A percentile compares a stretch with the other conserved stretches of the same genome.
These are phyloP conservation scores for Isabelozyma gotoi DNA, from an alignment of 805 yeast species.

Conservation along the genomic window DNA sequence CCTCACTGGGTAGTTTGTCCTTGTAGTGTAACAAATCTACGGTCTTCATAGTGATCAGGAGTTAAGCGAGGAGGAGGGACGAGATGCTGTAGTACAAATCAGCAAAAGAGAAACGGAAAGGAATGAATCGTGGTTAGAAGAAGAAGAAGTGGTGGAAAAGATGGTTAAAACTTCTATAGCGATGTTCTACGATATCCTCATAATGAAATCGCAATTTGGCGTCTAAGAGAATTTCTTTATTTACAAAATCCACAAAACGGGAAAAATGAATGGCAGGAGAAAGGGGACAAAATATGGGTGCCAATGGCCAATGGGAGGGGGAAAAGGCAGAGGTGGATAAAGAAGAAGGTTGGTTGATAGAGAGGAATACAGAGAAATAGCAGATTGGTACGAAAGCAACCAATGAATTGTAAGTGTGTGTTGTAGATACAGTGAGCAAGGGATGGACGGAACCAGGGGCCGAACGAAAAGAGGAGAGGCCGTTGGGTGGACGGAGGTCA, in stretches of 20 bases:
- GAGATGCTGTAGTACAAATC: too few species aligned
- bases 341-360: not conserved
- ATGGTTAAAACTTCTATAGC: not conserved
- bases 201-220: not conserved
- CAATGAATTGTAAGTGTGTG: too few species aligned
- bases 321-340: not conserved
- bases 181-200: not conserved
- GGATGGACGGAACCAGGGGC: too few species aligned
- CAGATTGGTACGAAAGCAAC: too few species aligned
- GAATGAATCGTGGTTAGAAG: too few species aligned
- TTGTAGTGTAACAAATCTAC: slow-evolving; percentile 18
- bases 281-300: not conserved
- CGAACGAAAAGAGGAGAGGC: too few species aligned
- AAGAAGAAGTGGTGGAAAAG: not conserved
- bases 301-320: too few species aligned
- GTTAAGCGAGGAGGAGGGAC: too few species aligned
- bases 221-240: not conserved
- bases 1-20: slow-evolving; percentile 21
- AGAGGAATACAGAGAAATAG: not conserved
- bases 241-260: not conserved
- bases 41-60: slow-evolving; percentile 23
- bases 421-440: too few species aligned
- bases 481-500: too few species aligned
- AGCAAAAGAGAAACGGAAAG: too few species aligned
- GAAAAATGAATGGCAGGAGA: not conserved